These are phyloP conservation scores for Pichia sorboxylosa DNA, from an alignment of 1,139 yeast genomes.

Conservation along the genomic window DNA sequence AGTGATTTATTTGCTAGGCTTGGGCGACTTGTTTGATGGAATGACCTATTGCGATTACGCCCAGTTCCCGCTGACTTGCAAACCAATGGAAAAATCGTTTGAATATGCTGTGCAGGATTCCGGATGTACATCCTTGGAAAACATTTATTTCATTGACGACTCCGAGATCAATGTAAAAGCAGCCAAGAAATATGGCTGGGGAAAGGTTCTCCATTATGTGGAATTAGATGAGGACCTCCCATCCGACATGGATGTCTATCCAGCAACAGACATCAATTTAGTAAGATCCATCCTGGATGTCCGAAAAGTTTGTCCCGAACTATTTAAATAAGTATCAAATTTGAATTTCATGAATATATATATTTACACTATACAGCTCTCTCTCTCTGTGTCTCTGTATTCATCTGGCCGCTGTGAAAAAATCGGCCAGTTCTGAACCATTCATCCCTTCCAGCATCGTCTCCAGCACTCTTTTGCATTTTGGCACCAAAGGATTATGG, in stretches of 20 bases:
- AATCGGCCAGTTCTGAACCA: too few species aligned
- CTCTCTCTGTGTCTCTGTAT: background rate
- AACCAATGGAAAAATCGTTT: constrained; percentile 63
- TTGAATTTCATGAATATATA: background rate
- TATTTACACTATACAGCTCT: background rate
- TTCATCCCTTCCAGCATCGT: too few species aligned
- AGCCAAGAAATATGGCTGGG: constrained; percentile 41
- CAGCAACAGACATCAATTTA: constrained; percentile 29
- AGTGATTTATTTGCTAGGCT: constrained; percentile 65
- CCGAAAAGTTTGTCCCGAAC: constrained; percentile 36
- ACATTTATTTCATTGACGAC: constrained; percentile 71
- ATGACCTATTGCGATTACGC: constrained; percentile 82
- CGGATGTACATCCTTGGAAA: constrained; percentile 37
- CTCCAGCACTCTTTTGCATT: constrained; percentile 6
- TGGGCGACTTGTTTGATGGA: constrained; percentile 89
- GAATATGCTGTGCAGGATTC: constrained; percentile 51
- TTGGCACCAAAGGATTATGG: constrained; percentile 5
- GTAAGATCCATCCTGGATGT: constrained; percentile 38
- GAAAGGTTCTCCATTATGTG: constrained; percentile 45
- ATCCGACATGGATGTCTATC: constrained; percentile 27
- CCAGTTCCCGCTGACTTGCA: constrained; percentile 56
- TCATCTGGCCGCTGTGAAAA: too few species aligned
- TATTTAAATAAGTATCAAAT: constrained; percentile 27
- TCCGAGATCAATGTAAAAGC: constrained; percentile 55
- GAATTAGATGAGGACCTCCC: constrained; percentile 38